Evolutionary conservation across 768 basidiomycete genomes (phyloP), one percentile per base, ranked within the genome.

Genomic region (Pleurotus tuoliensis): DNA sequence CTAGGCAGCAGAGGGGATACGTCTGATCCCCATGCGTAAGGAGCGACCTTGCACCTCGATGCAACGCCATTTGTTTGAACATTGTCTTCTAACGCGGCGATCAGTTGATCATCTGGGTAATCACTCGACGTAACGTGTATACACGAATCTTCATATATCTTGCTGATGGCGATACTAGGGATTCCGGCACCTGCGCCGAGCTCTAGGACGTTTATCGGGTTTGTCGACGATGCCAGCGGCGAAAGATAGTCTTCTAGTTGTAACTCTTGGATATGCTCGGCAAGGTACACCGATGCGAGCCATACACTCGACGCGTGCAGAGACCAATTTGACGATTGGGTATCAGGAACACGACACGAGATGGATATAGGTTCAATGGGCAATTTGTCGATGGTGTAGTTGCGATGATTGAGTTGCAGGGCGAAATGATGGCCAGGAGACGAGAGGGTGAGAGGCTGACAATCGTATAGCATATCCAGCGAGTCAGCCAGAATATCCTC

Each of bases 241-340:
- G 65, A 50, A 16, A 68, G 37, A 61, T 67, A 66, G 5, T 58
- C 40, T 44, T 73, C 66, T 13, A 85, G 64, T 39, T 64, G 61
- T 3, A 87, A 64, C 34, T 79, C 76, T 24, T 75, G 67, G 30
- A 90, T 55, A 59, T 89, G 82, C 65, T 89, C 82, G 46, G 86
- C 85, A 44, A 90, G 67, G 70, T 82, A 88, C 43, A 81, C 68
- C 13, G 89, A 82, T 4, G 90, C 78, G 5, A 76, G 71, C 90
- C 88, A 92, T 63, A 92, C 82, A 13, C 87, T 86, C 20, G 87
- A 84, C 1, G 90, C 90, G 57, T 92, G 89, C 2, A 92, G 68
- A 1, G 81, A 75, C 90, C 90, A 92, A 63, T 91, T 89, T 15
- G 76, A 73, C 18, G 85, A 72, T 9, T 78, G 71, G 9, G 88